Conservation (phyloP, 2,329 filamentous ascomycete genomes). For the Fusarium verticillioides region DNA sequence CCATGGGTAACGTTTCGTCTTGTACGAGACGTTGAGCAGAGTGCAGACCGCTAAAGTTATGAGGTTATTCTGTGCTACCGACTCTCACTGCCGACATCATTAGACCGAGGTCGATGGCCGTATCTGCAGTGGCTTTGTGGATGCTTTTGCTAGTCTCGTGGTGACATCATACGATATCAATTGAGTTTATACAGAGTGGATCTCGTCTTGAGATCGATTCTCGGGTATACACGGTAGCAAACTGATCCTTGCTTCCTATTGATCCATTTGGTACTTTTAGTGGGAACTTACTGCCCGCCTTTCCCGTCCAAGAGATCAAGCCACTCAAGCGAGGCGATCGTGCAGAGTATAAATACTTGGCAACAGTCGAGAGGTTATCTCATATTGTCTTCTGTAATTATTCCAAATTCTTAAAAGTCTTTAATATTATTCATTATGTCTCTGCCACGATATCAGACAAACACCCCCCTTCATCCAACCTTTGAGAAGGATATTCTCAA, state of each 20-base stretch:
- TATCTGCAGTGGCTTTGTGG: constrained; percentile 15
- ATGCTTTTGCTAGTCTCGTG: constrained; percentile 1
- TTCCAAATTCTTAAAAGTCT: background rate
- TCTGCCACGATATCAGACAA: constrained; percentile 41
- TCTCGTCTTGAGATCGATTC: background rate
- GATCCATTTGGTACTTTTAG: background rate
- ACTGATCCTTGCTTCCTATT: background rate
- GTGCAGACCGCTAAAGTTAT: background rate
- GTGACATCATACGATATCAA: constrained; percentile 35
- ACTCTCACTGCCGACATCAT: constrained; percentile 7
- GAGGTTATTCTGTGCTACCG: background rate
- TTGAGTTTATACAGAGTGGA: constrained; percentile 20
- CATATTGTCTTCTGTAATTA: background rate
- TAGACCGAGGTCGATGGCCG: constrained; percentile 8
- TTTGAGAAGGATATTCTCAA: constrained; percentile 62
- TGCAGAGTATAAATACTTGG: background rate
- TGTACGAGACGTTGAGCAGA: background rate
- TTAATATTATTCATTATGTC: constrained; percentile 18
- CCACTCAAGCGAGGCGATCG: background rate
- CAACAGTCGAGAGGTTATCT: fast-evolving
- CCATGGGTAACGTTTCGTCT: constrained; percentile 31
- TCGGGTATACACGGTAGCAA: constrained; percentile 21
- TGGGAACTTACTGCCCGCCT: constrained; percentile 16
- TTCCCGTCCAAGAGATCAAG: constrained; percentile 10
- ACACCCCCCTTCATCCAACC: constrained; percentile 41